phyloP scores from a whole-genome alignment of 371 early-diverging fungal species.

The Dichotomocladium elegans region DNA sequence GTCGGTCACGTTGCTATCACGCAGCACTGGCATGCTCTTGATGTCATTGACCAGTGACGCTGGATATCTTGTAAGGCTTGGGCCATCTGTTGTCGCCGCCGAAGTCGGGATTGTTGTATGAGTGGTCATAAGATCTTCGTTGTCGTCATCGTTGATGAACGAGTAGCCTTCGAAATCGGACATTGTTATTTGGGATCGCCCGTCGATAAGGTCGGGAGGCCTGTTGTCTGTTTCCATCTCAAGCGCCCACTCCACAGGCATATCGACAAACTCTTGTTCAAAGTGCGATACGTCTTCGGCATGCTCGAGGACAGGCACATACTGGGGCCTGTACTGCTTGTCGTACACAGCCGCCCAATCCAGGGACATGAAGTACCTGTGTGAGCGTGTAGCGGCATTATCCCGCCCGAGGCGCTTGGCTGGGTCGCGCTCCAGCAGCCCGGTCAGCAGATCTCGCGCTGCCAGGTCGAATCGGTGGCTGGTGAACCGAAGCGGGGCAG shows the following conservation, averaged over 20 bases:
- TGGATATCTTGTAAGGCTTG: background rate
- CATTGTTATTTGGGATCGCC: background rate
- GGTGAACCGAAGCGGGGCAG: conserved; percentile 71
- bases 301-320: conserved; percentile 44
- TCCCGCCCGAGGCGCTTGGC: conserved; percentile 64
- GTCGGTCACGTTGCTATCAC: background rate
- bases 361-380: conserved; percentile 62
- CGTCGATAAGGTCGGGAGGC: background rate
- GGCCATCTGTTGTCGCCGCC: background rate
- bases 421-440: conserved; percentile 68
- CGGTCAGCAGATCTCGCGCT: conserved; percentile 54
- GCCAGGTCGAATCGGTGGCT: conserved; percentile 43
- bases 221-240: conserved; percentile 1
- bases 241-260: conserved; percentile 33
- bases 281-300: conserved; percentile 62
- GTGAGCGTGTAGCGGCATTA: conserved; percentile 57
- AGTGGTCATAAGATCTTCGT: background rate
- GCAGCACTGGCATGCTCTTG: conserved; percentile 2
- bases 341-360: conserved; percentile 68
- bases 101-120: background rate
- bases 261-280: conserved; percentile 54
- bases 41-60: background rate
- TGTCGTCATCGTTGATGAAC: conserved; percentile 5
- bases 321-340: conserved; percentile 55
- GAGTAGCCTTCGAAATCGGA: conserved; percentile 3